Base-by-base conservation (phyloP, 768 basidiomycete species). In the Mrakia gelida region DNA sequence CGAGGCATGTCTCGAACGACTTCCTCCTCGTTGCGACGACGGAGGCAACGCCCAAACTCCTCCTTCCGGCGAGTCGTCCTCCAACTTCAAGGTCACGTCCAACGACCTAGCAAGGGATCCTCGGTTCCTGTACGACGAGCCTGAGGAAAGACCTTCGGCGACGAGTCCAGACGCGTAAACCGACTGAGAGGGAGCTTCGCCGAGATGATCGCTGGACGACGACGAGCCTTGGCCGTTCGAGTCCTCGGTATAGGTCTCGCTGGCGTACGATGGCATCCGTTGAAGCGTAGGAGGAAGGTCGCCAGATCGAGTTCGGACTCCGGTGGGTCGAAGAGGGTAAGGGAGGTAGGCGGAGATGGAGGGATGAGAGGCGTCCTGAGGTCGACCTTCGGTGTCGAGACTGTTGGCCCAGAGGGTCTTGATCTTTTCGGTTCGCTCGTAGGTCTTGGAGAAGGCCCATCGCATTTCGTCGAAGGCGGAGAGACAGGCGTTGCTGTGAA, bases 391-490 rank as follows among this genome's bases (percentile, higher is more conserved):
- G 34, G 38, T 15, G 16, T 74, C 73, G 34, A 54, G 43, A 15
- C 71, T 43, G 23, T 32, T 54, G 10, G 43, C 16, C 77, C 77
- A 78, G 62, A 78, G 62, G 6, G 62, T 23, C 54, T 59, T 73
- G 72, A 78, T 61, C 71, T 73, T 72, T 5, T 73, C 62, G 30
- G 72, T n/a, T 9, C 72, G 61, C 23, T 73, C 77, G 49, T 65
- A 61, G 41, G 77, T 59, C 52, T 68, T 78, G 34, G 72, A 67
- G 62, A 67, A 78, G 21, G 77, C 77, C 77, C 77, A 78, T 1
- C 77, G 61, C 77, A 78, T 78, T 15, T 78, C 77, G 72, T 32
- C 38, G 16, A 78, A 61, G 23, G 77, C 77, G 28, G 71, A 38
- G 41, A 78, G 72, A 38, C 77, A 78, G 26, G 71, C 59, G 62